These are phyloP conservation scores for Quercus engelmannii DNA, from an alignment of 306 rosid species.

Conservation along the genomic window DNA sequence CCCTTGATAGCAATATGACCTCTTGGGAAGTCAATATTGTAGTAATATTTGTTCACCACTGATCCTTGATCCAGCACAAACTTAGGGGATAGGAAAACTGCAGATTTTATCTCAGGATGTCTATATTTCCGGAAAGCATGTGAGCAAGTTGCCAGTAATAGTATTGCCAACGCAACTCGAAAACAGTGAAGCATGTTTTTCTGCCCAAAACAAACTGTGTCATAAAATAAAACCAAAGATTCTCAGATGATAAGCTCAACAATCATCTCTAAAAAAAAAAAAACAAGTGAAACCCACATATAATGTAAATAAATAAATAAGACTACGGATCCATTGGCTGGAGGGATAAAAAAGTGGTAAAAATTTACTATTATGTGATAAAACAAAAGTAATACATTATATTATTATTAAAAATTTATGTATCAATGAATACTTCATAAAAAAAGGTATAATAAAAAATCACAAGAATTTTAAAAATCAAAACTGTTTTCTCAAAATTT, in stretches of 20 bases:
- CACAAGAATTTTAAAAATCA: too few relatives aligned
- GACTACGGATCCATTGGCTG: too few relatives aligned
- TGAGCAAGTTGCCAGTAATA: conserved; percentile 30
- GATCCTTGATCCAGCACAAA: conserved; percentile 63
- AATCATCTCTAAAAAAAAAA: not conserved
- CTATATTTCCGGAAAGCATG: conserved; percentile 19
- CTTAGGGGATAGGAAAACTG: conserved; percentile 49
- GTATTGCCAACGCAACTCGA: conserved; percentile 19
- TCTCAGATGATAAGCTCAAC: not conserved
- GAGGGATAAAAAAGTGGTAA: too few relatives aligned
- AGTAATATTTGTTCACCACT: conserved; percentile 36
- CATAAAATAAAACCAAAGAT: too few relatives aligned
- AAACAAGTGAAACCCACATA: not conserved
- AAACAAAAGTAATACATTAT: too few relatives aligned
- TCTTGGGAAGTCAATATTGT: conserved; percentile 49
- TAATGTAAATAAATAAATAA: not conserved
- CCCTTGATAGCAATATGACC: conserved; percentile 69
- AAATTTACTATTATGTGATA: too few relatives aligned
- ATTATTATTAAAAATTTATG: too few relatives aligned
- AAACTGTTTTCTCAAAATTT: too few relatives aligned
- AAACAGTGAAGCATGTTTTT: conserved; percentile 30
- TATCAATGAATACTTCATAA: too few relatives aligned
- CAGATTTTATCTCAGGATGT: conserved; percentile 31
- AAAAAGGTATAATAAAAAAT: too few relatives aligned
- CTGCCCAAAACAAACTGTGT: conserved; percentile 16